A percentile compares a stretch with the other conserved stretches of the same genome.
These are phyloP conservation scores for Daldinia concentrica DNA, from an alignment of 495 filamentous ascomycete species.

Conservation along the genomic window DNA sequence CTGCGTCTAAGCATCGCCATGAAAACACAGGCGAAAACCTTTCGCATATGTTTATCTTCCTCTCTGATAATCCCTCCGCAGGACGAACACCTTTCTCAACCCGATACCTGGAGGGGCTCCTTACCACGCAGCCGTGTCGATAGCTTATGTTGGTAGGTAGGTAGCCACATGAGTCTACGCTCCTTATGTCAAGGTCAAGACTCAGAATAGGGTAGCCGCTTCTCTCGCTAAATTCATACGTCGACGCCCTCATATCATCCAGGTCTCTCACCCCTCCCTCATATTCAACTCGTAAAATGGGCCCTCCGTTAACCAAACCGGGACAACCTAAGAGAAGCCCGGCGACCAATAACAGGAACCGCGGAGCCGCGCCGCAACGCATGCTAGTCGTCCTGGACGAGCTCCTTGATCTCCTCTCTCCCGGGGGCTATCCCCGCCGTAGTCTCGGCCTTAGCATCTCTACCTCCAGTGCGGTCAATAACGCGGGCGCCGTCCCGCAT, in stretches of 20 bases:
- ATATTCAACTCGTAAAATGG: background rate
- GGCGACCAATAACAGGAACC: background rate
- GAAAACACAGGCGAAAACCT: background rate
- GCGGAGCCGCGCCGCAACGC: conserved; percentile 6
- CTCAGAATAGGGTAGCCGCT: background rate
- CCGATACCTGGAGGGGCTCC: background rate
- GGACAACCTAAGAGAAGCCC: background rate
- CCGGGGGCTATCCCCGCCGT: conserved; percentile 51
- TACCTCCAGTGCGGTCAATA: conserved; percentile 51
- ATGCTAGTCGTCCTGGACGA: conserved; percentile 68
- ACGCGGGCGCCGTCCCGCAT: conserved; percentile 68
- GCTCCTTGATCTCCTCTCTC: conserved; percentile 67
- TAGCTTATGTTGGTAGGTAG: background rate
- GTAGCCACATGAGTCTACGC: background rate
- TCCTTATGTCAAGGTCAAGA: background rate
- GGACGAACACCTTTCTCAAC: background rate
- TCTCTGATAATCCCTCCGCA: background rate
- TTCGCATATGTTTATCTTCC: background rate
- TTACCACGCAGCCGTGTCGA: background rate
- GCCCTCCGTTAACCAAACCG: background rate
- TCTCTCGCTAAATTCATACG: background rate
- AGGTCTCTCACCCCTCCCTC: background rate
- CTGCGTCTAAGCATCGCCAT: background rate
- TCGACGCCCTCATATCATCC: background rate
- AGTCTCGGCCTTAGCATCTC: conserved; percentile 52